Evolutionary conservation across 495 filamentous ascomycete genomes (phyloP), one percentile per base, ranked within the genome.

Genomic region (Penicillium atrosanguineum): DNA sequence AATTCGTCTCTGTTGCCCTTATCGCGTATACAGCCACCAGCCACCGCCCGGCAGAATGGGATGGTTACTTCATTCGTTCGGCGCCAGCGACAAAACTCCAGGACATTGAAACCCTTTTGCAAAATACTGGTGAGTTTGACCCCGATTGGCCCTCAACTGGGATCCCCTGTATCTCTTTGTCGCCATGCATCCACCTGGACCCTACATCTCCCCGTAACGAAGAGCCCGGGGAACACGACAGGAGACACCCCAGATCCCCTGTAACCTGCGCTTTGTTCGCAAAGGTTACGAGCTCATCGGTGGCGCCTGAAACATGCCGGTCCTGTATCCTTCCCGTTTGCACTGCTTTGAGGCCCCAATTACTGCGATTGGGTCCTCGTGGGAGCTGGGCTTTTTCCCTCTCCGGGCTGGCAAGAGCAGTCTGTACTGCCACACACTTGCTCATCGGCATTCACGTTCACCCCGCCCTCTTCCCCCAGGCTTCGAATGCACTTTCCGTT

Each of bases 291-390:
- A 40, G 11, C n/a, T n/a, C 31, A 34, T 52, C 61, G 53, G 66
- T 67, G 68, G 68, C 66, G 64, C 55, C 56, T 46, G 58, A 61
- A 62, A 64, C 53, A 48, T 36, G 43, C 59, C 64, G 57, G 55
- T 46, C 50, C 62, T 72, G 69, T 71, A 56, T 54, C 63, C 69
- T 71, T 54, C 71, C 69, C 68, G 57, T 62, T 63, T 69, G 68
- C 68, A 62, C 44, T 45, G 60, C 48, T 44, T 50, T 58, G 38
- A 49, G 50, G 37, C 34, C 48, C 43, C 15, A 41, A 49, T 42
- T 41, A 34, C 50, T 19, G 55, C 50, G 47, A 62, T 62, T 61
- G 61, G 55, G 37, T 38, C 12, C 37, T 11, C 50, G 15, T 19
- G 18, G 42, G 47, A n/a, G 16, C 12, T 40, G 4, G 18, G 23